Percentiles rank a stretch among this genome's conserved stretches.
phyloP scores from a whole-genome alignment of 2,329 filamentous ascomycete species.

The Aspergillus quadrilineatus region DNA sequence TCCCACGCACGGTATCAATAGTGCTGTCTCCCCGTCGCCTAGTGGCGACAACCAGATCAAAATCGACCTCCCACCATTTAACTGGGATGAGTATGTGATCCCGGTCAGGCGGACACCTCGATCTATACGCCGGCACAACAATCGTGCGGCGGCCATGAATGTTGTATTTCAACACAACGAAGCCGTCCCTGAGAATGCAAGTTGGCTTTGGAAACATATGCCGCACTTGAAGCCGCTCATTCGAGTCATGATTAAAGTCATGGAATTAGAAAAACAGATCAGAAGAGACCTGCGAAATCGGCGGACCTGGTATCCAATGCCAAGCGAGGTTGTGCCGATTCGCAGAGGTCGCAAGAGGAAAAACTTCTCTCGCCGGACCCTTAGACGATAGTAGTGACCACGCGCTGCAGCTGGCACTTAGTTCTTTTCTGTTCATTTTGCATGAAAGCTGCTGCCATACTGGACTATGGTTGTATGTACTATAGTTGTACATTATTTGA shows the following conservation, averaged over 20 bases:
- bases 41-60: not conserved
- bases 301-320: too few species aligned
- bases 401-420: too few species aligned
- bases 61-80: not conserved
- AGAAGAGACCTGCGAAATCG: too few species aligned
- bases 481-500: too few species aligned
- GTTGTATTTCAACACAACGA: conserved; percentile 21
- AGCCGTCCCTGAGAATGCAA: conserved; percentile 25
- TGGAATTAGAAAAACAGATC: conserved; percentile 9
- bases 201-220: conserved; percentile 22
- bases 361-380: too few species aligned
- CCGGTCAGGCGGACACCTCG: conserved; percentile 2
- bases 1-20: not conserved
- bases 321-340: too few species aligned
- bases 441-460: too few species aligned
- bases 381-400: too few species aligned
- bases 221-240: conserved; percentile 23
- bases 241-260: conserved; percentile 25
- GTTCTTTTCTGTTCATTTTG: too few species aligned
- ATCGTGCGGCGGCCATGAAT: conserved; percentile 24
- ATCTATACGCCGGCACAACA: not conserved
- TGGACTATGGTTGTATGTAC: too few species aligned
- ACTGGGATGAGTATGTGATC: conserved; percentile 20
- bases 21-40: not conserved
- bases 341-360: too few species aligned